These are phyloP conservation scores for Pyrenopolyporus hunteri DNA, from an alignment of 495 filamentous ascomycete species.

Conservation along the genomic window DNA sequence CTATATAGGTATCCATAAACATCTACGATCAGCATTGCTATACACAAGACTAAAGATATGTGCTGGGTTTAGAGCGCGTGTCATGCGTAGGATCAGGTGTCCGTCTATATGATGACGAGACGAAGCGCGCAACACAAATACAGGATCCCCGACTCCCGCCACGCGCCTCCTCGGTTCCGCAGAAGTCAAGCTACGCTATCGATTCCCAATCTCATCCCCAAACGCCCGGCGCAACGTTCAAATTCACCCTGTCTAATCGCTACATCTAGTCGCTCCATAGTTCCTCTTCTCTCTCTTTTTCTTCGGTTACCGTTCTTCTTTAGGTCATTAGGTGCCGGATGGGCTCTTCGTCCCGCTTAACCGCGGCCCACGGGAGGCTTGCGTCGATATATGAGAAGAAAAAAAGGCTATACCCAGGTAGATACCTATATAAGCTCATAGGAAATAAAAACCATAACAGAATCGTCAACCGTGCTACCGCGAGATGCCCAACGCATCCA, in stretches of 20 bases:
- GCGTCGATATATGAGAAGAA: too few species aligned
- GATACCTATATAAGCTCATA: too few species aligned
- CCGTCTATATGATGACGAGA: slow-evolving; percentile 2
- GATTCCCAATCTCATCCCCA: neutral
- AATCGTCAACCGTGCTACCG: slow-evolving; percentile 31
- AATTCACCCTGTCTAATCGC: neutral
- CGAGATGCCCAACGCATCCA: slow-evolving; percentile 40
- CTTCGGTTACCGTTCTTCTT: neutral
- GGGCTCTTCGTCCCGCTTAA: too few species aligned
- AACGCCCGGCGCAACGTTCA: slow-evolving; percentile 4
- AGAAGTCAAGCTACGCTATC: slow-evolving; percentile 1
- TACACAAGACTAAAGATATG: neutral
- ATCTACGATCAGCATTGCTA: too few species aligned
- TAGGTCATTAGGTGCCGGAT: neutral
- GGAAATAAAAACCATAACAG: too few species aligned
- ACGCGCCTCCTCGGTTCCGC: neutral
- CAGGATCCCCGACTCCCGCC: neutral
- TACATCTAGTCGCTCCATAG: neutral
- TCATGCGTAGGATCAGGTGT: neutral
- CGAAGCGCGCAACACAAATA: slow-evolving; percentile 2
- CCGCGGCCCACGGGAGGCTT: too few species aligned
- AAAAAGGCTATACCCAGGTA: too few species aligned
- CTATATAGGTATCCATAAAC: neutral
- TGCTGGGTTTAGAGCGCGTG: neutral
- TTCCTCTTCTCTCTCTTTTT: neutral